Base-by-base conservation (phyloP, 306 rosid genomes). In the Inga leiocalycina region DNA sequence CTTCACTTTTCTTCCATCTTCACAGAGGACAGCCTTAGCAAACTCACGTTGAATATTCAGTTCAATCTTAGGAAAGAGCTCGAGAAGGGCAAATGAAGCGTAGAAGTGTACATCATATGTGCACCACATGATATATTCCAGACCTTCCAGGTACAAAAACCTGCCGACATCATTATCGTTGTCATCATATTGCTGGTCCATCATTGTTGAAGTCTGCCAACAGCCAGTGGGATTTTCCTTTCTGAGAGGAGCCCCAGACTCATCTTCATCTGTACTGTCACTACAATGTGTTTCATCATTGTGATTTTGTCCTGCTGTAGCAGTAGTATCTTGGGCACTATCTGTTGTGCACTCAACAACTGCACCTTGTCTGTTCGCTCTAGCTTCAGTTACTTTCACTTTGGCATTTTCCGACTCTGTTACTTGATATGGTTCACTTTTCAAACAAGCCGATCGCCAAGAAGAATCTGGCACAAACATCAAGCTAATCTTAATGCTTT, bases 81-180 rank as follows among this genome's bases (percentile, higher is more conserved):
- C 94, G n/a, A 96, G 99, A 82, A 96, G 99, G 19, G 99, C 99
- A 87, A 90, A 96, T 52, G 99, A 96, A 73, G 99, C 99, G 83
- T 96, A 96, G 77, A 96, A 96, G 88, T 96, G 99, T 66, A 96
- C 99, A 64, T 96, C 99, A 87, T 96, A 96, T 34, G 99, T 96
- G 92, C 93, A 89, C 99, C 99, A 96, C 99, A 96, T 94, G 79
- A 94, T 81, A 85, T 96, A 96, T 82, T 96, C 99, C 67, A 96
- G 93, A 43, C 99, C 99, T 90, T 96, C 99, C 91, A 96, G 89
- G 89, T 96, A 96, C 79, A 96, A 90, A 83, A 96, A 96, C 83
- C 99, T 92, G 77, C 99, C 99, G 7, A 88, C 99, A 79, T 96
- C 97, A 64, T 88, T 79, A 64, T 88, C 75, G 80, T 88, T 81